Percentiles rank a stretch among this genome's conserved stretches.
Conservation (phyloP, 768 basidiomycete genomes). For the Omphalotus guepiniiformis region DNA sequence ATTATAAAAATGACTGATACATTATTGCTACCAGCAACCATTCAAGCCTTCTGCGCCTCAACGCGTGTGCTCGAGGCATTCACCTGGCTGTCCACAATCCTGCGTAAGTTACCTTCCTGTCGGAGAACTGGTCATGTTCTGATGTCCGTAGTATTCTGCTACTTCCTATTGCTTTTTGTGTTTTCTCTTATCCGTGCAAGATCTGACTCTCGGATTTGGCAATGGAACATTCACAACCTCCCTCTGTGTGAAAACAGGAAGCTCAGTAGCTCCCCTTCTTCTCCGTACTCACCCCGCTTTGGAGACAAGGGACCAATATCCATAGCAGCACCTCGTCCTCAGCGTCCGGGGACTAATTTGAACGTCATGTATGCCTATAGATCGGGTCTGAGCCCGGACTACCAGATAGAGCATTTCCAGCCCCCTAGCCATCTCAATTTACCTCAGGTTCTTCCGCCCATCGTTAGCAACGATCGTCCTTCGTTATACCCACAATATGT, state of each 20-base stretch:
- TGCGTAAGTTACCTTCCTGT: slow-evolving; percentile 29
- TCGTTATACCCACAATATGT: slow-evolving; percentile 16
- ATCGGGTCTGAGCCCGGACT: slow-evolving; percentile 37
- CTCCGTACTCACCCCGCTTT: slow-evolving; percentile 28
- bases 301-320: slow-evolving; percentile 33
- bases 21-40: slow-evolving; percentile 6
- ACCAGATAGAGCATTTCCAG: slow-evolving; percentile 45
- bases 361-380: slow-evolving; percentile 29
- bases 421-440: slow-evolving; percentile 21
- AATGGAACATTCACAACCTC: slow-evolving; percentile 41
- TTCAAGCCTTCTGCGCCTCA: slow-evolving; percentile 45
- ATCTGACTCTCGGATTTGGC: slow-evolving; percentile 50
- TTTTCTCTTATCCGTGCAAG: slow-evolving; percentile 37
- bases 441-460: slow-evolving; percentile 9
- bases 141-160: slow-evolving; percentile 46
- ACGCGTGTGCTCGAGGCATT: slow-evolving; percentile 54
- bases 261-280: slow-evolving; percentile 31
- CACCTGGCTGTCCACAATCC: slow-evolving; percentile 46
- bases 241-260: slow-evolving; percentile 25
- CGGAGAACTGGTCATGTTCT: slow-evolving; percentile 5
- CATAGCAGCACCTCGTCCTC: slow-evolving; percentile 42
- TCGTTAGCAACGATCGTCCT: slow-evolving; percentile 5
- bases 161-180: slow-evolving; percentile 47
- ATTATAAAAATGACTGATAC: background rate
- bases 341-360: slow-evolving; percentile 29